A percentile compares a stretch with the other conserved stretches of the same genome.
phyloP scores from a whole-genome alignment of 2,329 filamentous ascomycete species.

The Metarhizium rileyi region DNA sequence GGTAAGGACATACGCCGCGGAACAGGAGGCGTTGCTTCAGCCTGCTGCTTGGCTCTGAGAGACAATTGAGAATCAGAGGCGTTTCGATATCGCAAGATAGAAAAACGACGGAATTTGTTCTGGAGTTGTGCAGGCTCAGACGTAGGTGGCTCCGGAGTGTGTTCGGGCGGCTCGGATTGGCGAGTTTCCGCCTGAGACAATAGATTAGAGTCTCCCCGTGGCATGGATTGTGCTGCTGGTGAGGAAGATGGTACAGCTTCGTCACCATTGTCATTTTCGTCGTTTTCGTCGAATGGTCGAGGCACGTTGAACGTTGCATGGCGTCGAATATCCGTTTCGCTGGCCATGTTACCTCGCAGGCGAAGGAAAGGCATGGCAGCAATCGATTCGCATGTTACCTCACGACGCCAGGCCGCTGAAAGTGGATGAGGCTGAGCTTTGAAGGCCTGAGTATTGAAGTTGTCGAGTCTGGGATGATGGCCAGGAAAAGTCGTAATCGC shows the following conservation, averaged over 20 bases:
- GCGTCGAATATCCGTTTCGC: constrained; percentile 49
- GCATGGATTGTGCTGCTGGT: constrained; percentile 7
- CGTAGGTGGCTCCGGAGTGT: constrained; percentile 13
- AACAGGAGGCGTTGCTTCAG: constrained; percentile 45
- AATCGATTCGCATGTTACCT: constrained; percentile 28
- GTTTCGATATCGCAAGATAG: constrained; percentile 76
- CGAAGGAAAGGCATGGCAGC: constrained; percentile 50
- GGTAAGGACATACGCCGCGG: constrained; percentile 41
- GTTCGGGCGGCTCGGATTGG: constrained; percentile 34
- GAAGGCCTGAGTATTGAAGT: background rate
- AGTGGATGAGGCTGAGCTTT: background rate
- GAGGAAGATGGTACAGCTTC: constrained; percentile 7
- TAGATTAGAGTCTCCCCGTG: constrained; percentile 7
- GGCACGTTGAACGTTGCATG: constrained; percentile 31
- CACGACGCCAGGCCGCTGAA: constrained; percentile 9
- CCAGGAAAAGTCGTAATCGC: background rate
- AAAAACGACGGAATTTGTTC: constrained; percentile 51
- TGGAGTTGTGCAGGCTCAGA: constrained; percentile 25
- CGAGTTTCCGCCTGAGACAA: constrained; percentile 14
- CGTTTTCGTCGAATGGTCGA: constrained; percentile 18
- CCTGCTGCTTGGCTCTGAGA: constrained; percentile 60
- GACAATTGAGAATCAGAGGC: constrained; percentile 88
- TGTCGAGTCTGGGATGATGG: background rate
- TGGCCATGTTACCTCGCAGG: constrained; percentile 50
- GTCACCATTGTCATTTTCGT: constrained; percentile 14